Percentiles rank a stretch among this genome's conserved stretches.
Conservation (phyloP, 345 rosid species). For the Arabis alpina region DNA sequence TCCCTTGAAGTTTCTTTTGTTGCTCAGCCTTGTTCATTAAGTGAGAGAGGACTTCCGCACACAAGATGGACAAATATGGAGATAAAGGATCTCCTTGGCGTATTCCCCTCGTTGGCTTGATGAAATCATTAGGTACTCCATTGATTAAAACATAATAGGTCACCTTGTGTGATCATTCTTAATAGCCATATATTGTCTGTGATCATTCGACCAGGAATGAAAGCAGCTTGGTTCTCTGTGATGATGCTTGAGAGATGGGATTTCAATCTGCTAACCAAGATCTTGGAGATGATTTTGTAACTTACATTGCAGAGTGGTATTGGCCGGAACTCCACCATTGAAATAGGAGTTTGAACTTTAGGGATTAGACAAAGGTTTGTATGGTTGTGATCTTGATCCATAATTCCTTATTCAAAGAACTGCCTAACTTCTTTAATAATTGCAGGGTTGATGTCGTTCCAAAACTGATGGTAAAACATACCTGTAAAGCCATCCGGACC, state of each 20-base stretch:
- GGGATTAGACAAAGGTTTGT: background rate
- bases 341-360: rapidly evolving
- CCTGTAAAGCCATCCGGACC: no score
- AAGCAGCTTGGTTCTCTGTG: background rate
- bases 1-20: background rate
- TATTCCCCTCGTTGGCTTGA: background rate
- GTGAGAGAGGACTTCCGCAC: background rate
- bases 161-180: background rate
- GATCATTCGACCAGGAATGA: background rate
- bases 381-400: background rate
- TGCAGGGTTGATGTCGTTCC: no score
- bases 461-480: no score
- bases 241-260: background rate
- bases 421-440: no score
- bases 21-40: background rate
- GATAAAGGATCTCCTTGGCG: background rate
- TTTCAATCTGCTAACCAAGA: background rate
- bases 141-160: no score
- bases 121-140: background rate
- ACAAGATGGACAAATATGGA: background rate
- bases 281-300: background rate
- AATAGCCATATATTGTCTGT: background rate
- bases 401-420: no score
- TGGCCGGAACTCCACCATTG: background rate
- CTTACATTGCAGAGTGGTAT: background rate